phyloP scores from a whole-genome alignment of 129 eudicot species.

The Apium graveolens region DNA sequence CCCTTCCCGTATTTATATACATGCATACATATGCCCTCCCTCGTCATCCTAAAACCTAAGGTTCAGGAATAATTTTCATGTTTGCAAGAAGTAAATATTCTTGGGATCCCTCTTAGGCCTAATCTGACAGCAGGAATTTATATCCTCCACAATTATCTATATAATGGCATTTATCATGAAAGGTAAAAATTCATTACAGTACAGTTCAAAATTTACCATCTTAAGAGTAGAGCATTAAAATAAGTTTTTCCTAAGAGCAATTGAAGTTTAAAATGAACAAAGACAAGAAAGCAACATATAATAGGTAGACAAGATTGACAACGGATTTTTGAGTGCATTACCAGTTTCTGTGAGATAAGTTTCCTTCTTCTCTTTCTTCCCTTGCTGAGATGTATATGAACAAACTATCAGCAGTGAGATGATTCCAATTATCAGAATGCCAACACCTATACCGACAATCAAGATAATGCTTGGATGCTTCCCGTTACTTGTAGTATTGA shows the following conservation, averaged over 20 bases:
- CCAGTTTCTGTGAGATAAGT: conserved; percentile 48
- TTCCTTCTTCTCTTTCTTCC: conserved; percentile 43
- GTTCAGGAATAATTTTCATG: neutral
- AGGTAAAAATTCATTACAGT: neutral
- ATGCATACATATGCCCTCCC: neutral
- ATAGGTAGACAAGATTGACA: neutral
- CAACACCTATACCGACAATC: conserved; percentile 58
- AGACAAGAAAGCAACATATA: neutral
- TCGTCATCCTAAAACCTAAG: neutral
- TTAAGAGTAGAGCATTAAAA: neutral
- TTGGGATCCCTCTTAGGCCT: neutral
- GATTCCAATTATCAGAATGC: conserved; percentile 48
- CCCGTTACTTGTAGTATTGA: conserved; percentile 41
- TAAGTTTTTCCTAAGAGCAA: neutral
- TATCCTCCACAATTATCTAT: neutral
- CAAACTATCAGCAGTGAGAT: conserved; percentile 47
- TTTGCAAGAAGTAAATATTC: neutral
- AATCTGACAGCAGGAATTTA: neutral
- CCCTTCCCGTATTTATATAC: neutral
- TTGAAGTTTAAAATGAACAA: neutral
- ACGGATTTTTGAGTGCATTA: conserved; percentile 24
- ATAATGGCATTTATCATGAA: neutral
- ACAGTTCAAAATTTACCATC: neutral
- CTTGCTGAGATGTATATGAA: conserved; percentile 47
- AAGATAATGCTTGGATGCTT: conserved; percentile 47